A percentile compares a stretch with the other conserved stretches of the same genome.
Conservation (phyloP, 106 monocot genomes). For the Dactylorhiza incarnata region DNA sequence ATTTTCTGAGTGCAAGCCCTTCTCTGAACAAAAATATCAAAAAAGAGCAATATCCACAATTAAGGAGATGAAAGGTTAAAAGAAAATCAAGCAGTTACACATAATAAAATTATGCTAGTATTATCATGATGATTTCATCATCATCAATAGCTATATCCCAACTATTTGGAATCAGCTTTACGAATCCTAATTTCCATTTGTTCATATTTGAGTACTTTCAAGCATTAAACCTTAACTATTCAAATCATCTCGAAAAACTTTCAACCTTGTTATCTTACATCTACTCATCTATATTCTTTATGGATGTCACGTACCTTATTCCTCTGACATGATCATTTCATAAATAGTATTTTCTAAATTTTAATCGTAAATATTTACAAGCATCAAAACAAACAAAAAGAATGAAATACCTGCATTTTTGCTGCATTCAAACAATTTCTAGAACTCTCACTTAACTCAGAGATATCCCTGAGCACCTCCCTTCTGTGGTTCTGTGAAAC, state of each 20-base stretch:
- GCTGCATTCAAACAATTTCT: slow-evolving; percentile 18
- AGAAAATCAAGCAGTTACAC: neutral
- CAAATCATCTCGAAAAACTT: too few relatives aligned
- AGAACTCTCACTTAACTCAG: slow-evolving; percentile 24
- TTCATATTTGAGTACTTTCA: too few relatives aligned
- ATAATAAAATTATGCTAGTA: neutral
- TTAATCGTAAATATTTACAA: neutral
- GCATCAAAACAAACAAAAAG: neutral
- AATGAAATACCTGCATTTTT: slow-evolving; percentile 37
- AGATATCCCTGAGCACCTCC: slow-evolving; percentile 39
- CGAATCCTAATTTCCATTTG: too few relatives aligned
- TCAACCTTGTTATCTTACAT: too few relatives aligned
- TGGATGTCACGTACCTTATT: too few relatives aligned
- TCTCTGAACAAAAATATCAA: slow-evolving; percentile 13
- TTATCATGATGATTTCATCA: neutral
- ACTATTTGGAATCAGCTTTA: too few relatives aligned
- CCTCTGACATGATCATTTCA: too few relatives aligned
- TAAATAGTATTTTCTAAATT: too few relatives aligned
- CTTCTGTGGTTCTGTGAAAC: slow-evolving; percentile 34
- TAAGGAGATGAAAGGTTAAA: neutral
- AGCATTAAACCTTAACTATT: too few relatives aligned
- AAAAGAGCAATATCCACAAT: slow-evolving; percentile 1
- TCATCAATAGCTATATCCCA: too few relatives aligned
- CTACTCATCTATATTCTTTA: too few relatives aligned
- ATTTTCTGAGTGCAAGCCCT: neutral